Base-by-base conservation (phyloP, 75 land plant genomes). In the Pinus taeda region DNA sequence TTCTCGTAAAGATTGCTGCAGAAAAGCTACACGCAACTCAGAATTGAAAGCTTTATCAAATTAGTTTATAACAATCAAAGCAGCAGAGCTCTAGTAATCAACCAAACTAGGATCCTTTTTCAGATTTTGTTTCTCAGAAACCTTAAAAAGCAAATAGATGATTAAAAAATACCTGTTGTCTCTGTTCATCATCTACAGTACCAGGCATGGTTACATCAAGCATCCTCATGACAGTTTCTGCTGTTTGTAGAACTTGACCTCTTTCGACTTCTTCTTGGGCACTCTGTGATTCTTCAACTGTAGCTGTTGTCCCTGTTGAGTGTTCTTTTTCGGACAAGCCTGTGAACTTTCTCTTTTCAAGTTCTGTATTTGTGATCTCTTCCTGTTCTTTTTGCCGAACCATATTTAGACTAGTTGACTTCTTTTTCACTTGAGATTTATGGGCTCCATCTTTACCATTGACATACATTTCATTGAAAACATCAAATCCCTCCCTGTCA, bases 141-240 rank as follows among this genome's bases (percentile, higher is more conserved):
- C 22, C 17, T 39, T 42, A 9, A 15, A 39, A 18, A 42, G 49
- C 8, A 39, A 17, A 33, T 39, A 69, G 18, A 53, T 49, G 55
- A 49, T 49, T 8, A 57, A 73, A 42, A 55, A 29, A 9, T 73
- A 97, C 99, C 98, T 97, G 88, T 53, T 84, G 60, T 83, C 91
- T 97, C 74, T 88, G 76, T 73, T 91, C 93, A 59, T 91, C 88
- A 58, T 85, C 74, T 15, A 97, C 75, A 59, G 91, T 84, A 60
- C 93, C 94, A 39, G 99, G 99, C 90, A 93, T 87, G 3, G 92
- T 91, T 36, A 87, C 81, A 82, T 95, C 98, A 76, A 97, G 87
- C 85, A 91, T 92, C 53, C 87, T 95, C 88, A 97, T 83, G 22
- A 95, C 85, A 74, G 92, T 87, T 85, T 88, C 72, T 58, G 98